Base-by-base conservation (phyloP, 805 yeast species). In the Ogataea saltuana region DNA sequence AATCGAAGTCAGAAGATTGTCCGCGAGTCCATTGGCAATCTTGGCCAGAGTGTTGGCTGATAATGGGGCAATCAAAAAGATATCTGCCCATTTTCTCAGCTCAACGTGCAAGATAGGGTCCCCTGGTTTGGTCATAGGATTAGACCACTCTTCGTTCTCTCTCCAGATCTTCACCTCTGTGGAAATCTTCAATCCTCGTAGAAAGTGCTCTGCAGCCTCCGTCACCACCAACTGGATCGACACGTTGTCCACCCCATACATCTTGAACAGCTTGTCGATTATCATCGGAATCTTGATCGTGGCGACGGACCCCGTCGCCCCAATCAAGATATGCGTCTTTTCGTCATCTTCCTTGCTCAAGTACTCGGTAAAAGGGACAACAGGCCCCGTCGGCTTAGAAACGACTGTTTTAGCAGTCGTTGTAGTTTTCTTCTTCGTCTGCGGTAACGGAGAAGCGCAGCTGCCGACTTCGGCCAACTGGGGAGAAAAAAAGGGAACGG, bases 81-180 rank as follows among this genome's bases (percentile, higher is more conserved):
- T 81, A 65, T 91, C 97, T 1, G 98, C 98, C 98, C 98, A 91
- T 50, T 96, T 80, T 47, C 98, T 81, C 46, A 91, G 71, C 67
- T 93, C 98, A 53, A 91, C 89, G 67, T 91, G 98, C 51, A 93
- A 71, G 27, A 93, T 96, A 1, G 98, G 97, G 64, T 93, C 98
- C 54, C 82, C 81, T 85, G 97, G 91, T n/a, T 83, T 80, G 25
- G 70, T 69, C 54, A 61, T 53, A 12, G 65, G 65, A 22, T 58
- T 57, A 4, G 69, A 65, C 99, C 99, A 91, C 66, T 91, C 98
- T 61, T 93, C 99, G 45, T 78, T 76, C 59, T 93, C 97, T 58
- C 90, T 76, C 98, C 98, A 91, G 13, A 90, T 79, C 48, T 82
- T 83, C 18, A 89, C 88, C 54, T 83, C 83, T 13, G 83, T 74